A percentile compares a stretch with the other conserved stretches of the same genome.
Evolutionary conservation across 768 basidiomycete species (phyloP).

Genomic region (Daedaleopsis sinensis): DNA sequence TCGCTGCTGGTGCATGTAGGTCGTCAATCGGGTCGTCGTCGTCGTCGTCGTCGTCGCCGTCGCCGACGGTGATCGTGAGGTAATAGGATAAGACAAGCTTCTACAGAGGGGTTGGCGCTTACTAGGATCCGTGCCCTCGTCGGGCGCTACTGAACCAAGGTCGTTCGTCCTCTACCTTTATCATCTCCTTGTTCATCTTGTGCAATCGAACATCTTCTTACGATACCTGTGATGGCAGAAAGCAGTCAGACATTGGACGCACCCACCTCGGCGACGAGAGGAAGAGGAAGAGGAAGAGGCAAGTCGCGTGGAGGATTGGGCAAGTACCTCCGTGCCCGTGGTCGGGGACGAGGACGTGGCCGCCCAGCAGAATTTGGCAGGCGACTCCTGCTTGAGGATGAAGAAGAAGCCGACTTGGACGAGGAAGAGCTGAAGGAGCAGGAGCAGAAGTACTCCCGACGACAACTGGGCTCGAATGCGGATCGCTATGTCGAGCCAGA

Average conservation of each 20-base stretch:
- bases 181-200: not conserved
- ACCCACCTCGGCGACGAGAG: slow-evolving; percentile 2
- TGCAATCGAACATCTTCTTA: not conserved
- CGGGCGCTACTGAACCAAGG: slow-evolving; percentile 4
- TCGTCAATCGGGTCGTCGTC: slow-evolving; percentile 12
- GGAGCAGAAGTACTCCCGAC: slow-evolving; percentile 52
- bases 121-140: not conserved
- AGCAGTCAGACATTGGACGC: not conserved
- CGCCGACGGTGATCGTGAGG: slow-evolving; percentile 1
- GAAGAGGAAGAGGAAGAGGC: slow-evolving; percentile 32
- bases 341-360: slow-evolving; percentile 59
- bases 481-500: slow-evolving; percentile 77
- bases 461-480: slow-evolving; percentile 68
- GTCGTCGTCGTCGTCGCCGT: not conserved
- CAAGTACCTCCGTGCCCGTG: slow-evolving; percentile 74
- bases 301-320: slow-evolving; percentile 70
- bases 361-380: slow-evolving; percentile 69
- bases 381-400: slow-evolving; percentile 64
- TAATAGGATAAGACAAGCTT: slow-evolving; percentile 1
- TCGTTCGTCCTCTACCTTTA: too few relatives aligned
- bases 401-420: slow-evolving; percentile 41
- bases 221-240: not conserved
- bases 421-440: slow-evolving; percentile 54
- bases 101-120: not conserved
- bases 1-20: slow-evolving; percentile 9